These are phyloP conservation scores for Phytophthora sojae DNA, from an alignment of 352 stramenopile genomes.

Conservation along the genomic window DNA sequence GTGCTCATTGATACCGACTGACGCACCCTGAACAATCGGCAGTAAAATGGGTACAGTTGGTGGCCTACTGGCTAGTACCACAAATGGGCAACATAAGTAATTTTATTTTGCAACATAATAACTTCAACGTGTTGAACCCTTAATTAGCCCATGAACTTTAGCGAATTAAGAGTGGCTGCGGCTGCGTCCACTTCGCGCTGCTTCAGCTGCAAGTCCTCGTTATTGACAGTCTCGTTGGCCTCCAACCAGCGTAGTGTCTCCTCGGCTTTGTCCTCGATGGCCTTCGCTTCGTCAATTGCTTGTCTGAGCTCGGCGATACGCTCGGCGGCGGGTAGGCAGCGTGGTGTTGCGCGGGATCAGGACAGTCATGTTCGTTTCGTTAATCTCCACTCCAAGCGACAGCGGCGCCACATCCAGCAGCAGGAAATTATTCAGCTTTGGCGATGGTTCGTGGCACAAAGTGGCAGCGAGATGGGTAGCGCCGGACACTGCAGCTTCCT, in stretches of 20 bases:
- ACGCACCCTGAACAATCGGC: not conserved
- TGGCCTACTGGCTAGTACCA: not conserved
- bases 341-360: not conserved
- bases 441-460: not conserved
- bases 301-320: not conserved
- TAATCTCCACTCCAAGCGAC: not conserved
- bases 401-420: not conserved
- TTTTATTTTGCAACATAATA: slow-evolving; percentile 7
- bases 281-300: not conserved
- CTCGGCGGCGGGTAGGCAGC: not conserved
- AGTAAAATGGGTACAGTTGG: slow-evolving; percentile 4
- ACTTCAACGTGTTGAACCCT: slow-evolving; percentile 7
- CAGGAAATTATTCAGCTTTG: not conserved
- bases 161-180: not conserved
- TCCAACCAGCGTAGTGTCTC: not conserved
- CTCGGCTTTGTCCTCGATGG: not conserved
- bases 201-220: not conserved
- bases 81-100: not conserved
- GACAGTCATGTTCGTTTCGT: not conserved
- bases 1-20: slow-evolving; percentile 19
- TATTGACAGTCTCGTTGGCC: not conserved
- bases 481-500: not conserved
- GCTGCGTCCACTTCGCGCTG: not conserved
- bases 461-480: not conserved
- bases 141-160: not conserved